Base-by-base conservation (phyloP, 805 yeast species). In the Spathaspora gorwiae region DNA sequence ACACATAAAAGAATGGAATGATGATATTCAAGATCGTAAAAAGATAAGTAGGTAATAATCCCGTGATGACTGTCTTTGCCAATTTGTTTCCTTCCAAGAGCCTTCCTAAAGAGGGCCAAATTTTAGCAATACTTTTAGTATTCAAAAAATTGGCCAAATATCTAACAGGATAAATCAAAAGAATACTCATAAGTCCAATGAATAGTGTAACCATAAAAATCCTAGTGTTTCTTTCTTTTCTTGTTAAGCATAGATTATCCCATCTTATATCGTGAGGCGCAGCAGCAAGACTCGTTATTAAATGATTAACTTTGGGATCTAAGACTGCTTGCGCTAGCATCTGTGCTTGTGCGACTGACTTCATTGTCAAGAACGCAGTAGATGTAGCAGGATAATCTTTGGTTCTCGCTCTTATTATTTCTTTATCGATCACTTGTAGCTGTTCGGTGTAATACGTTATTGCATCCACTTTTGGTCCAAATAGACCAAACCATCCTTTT, bases 261-360 rank as follows among this genome's bases (percentile, higher is more conserved):
- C 99, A 92, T 35, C 88, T 82, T 24, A 92, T 85, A 61, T 92
- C 99, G 56, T 86, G 92, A 4, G 98, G 98, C 1, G 98, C 95
- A 0, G 98, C 98, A 0, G 98, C 98, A 46, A 90, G 68, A 35
- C 78, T 72, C 3, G 96, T 86, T 32, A 90, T 87, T 43, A 94
- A 69, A 47, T 82, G 87, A 59, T 87, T 84, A 7, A 94, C 89
- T 46, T 87, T 78, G 0, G 97, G 97, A 59, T 90, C 97, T 47
- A 94, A 63, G 0, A 92, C 90, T 0, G 97, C 94, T 62, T 94
- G 99, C 0, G 97, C 97, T 27, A 94, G 84, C 87, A 90, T 84
- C 62, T 92, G 99, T 2, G 98, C 97, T 53, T 90, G 83, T 0
- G 97, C 96, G 3, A 90, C 97, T 0, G 94, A 79, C 52, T 87